These are phyloP conservation scores for Cytospora schulzeri DNA, from an alignment of 2,329 filamentous ascomycete species.

Conservation along the genomic window DNA sequence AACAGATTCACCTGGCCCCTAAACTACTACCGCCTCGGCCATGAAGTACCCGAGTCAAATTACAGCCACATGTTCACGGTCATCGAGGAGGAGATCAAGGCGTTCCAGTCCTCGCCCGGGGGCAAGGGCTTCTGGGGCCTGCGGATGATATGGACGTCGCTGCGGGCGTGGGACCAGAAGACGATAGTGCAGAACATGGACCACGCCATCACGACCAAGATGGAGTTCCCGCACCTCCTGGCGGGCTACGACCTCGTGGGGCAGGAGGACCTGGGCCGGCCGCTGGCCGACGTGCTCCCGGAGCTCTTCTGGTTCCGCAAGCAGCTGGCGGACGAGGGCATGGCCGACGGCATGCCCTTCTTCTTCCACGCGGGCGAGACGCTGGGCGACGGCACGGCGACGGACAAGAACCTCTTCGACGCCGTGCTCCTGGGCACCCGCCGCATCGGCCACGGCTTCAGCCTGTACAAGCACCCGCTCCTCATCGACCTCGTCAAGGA, in stretches of 20 bases:
- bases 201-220: constrained; percentile 80
- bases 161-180: constrained; percentile 66
- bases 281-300: constrained; percentile 75
- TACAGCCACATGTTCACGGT: constrained; percentile 71
- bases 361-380: constrained; percentile 95
- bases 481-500: constrained; percentile 88
- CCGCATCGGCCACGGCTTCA: constrained; percentile 87
- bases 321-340: constrained; percentile 72
- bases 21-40: constrained; percentile 66
- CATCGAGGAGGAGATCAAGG: constrained; percentile 75
- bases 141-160: constrained; percentile 80
- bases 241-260: constrained; percentile 89
- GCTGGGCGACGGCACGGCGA: constrained; percentile 71
- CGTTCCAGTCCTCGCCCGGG: constrained; percentile 71
- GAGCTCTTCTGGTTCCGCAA: constrained; percentile 94
- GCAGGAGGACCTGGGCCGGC: constrained; percentile 78
- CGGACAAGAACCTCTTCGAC: constrained; percentile 85
- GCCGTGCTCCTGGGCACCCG: constrained; percentile 84
- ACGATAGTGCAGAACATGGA: constrained; percentile 81
- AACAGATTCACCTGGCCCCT: constrained; percentile 69
- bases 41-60: constrained; percentile 67
- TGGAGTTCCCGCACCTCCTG: constrained; percentile 75
- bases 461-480: constrained; percentile 87
- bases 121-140: constrained; percentile 82
- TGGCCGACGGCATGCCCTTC: constrained; percentile 75